These are phyloP conservation scores for Sonneratia alba DNA, from an alignment of 345 rosid genomes.

Conservation along the genomic window DNA sequence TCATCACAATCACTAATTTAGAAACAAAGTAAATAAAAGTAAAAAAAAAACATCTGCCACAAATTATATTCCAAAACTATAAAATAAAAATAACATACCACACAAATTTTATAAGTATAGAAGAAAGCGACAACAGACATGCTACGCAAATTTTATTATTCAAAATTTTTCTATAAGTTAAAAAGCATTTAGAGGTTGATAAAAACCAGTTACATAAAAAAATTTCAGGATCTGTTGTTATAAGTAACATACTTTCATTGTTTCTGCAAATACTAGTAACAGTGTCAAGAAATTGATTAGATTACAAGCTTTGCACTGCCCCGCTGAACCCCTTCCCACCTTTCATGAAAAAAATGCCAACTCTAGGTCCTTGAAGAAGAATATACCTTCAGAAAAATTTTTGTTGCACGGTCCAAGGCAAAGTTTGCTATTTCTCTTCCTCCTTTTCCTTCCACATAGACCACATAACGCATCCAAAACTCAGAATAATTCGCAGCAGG, in stretches of 20 bases:
- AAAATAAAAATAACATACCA: neutral
- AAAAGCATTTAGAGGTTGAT: neutral
- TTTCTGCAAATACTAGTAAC: neutral
- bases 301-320: neutral
- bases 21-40: neutral
- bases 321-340: neutral
- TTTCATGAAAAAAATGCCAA: neutral
- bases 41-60: neutral
- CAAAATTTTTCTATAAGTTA: neutral
- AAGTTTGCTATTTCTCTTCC: constrained; percentile 84
- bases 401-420: constrained; percentile 64
- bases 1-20: neutral
- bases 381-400: constrained; percentile 61
- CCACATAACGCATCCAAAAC: constrained; percentile 91
- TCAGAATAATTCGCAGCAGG: constrained; percentile 79
- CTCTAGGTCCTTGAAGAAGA: constrained; percentile 7
- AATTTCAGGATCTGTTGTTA: neutral
- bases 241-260: neutral
- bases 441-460: constrained; percentile 74
- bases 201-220: neutral
- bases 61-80: neutral
- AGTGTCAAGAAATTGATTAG: neutral
- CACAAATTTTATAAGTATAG: neutral
- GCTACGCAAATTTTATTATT: neutral
- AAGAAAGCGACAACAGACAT: too few species aligned